Evolutionary conservation across 177 flowering plant genomes (phyloP).

Genomic region (Vitis hybrid): DNA sequence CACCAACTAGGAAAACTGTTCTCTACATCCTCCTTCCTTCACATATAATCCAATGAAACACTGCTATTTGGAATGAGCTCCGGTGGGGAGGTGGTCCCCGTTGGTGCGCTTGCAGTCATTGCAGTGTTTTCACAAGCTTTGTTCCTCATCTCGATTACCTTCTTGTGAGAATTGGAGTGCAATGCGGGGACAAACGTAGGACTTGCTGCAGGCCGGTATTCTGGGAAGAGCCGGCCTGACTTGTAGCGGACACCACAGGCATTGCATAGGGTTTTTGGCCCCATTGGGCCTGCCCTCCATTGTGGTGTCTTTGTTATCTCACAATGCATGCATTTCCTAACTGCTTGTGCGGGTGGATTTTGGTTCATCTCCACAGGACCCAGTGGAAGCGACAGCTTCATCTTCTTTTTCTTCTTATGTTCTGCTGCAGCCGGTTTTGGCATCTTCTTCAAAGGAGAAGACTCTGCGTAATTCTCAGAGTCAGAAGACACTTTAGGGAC

Average conservation of each 20-base stretch:
- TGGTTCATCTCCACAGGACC: slow-evolving; percentile 21
- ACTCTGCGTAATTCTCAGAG: slow-evolving; percentile 55
- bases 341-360: slow-evolving; percentile 18
- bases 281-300: slow-evolving; percentile 97
- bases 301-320: slow-evolving; percentile 96
- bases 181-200: slow-evolving; percentile 79
- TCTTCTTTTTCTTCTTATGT: slow-evolving; percentile 59
- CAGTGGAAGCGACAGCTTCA: slow-evolving; percentile 27
- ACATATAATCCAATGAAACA: slow-evolving; percentile 25
- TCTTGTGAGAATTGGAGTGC: slow-evolving; percentile 97
- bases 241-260: slow-evolving; percentile 83
- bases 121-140: slow-evolving; percentile 19
- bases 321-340: slow-evolving; percentile 89
- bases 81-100: slow-evolving; percentile 6
- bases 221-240: slow-evolving; percentile 94
- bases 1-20: slow-evolving; percentile 4
- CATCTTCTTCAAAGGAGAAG: slow-evolving; percentile 34
- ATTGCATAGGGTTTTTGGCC: slow-evolving; percentile 93
- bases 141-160: slow-evolving; percentile 86
- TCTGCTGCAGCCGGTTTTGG: slow-evolving; percentile 24
- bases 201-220: slow-evolving; percentile 97
- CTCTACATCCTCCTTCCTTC: slow-evolving; percentile 18
- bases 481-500: slow-evolving; percentile 30
- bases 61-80: slow-evolving; percentile 39
- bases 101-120: slow-evolving; percentile 5